Evolutionary conservation across 2,329 filamentous ascomycete species (phyloP).

Genomic region (Fusarium mangiferae): DNA sequence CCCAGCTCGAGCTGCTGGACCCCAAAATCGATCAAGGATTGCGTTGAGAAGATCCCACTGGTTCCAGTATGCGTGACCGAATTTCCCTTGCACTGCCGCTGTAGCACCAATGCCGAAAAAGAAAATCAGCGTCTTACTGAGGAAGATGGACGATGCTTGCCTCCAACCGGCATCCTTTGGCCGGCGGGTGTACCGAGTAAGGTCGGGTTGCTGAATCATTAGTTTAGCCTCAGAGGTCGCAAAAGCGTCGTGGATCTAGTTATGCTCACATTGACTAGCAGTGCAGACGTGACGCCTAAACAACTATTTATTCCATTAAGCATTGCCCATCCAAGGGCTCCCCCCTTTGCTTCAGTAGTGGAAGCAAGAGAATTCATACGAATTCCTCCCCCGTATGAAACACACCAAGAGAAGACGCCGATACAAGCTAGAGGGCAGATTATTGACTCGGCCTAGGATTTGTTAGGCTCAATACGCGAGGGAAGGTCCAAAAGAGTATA

Average conservation of each 20-base stretch:
- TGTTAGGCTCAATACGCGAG: background rate
- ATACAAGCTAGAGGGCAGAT: background rate
- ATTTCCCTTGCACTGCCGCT: slow-evolving; percentile 46
- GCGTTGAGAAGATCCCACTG: slow-evolving; percentile 50
- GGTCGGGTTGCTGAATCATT: background rate
- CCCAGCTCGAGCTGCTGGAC: slow-evolving; percentile 43
- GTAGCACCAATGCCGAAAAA: background rate
- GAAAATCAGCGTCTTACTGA: background rate
- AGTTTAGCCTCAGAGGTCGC: background rate
- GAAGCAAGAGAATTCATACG: background rate
- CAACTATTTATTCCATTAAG: background rate
- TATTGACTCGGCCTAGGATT: background rate
- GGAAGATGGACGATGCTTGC: background rate
- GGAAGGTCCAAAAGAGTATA: slow-evolving; percentile 2
- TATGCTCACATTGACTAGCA: background rate
- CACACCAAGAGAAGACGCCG: background rate
- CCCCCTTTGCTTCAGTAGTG: background rate
- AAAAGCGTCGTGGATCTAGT: background rate
- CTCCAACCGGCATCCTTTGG: background rate
- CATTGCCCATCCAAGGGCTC: background rate
- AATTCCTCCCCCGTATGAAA: background rate
- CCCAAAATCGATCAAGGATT: slow-evolving; percentile 51
- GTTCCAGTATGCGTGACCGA: slow-evolving; percentile 51
- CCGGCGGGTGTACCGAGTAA: background rate
- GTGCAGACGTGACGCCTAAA: background rate